Evolutionary conservation across 139 green algal genomes (phyloP), one percentile per base, ranked within the genome.

Genomic region (Tetraselmis striata): DNA sequence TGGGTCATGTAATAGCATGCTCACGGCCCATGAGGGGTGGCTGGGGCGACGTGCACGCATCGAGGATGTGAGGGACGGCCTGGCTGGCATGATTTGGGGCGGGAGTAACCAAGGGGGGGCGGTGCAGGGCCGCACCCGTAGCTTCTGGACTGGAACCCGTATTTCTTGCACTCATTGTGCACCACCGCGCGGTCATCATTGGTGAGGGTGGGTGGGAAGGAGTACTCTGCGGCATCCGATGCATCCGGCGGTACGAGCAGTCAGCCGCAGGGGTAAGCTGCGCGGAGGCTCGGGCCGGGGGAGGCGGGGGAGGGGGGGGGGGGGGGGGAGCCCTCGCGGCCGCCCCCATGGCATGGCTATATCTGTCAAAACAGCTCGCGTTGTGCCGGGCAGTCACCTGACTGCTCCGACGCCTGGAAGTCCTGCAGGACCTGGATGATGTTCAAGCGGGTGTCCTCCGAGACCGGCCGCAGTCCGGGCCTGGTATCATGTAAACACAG

Each of bases 161-260:
- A 90, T 75, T 93, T 93, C 58, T 86, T 89, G 81, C 90, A 93
- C 31, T 93, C 84, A 27, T 76, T 59, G 76, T 96, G 92, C 31
- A 96, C 88, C 74, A 96, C 83, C 0, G 92, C 92, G 11, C 92
- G 86, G 75, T 96, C 91, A 45, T 95, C 87, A 32, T 96, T 96
- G 81, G 74, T 91, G 31, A 96, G 81, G 29, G 75, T 82, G 0
- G 86, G 82, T n/a, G 89, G 86, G 81, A 96, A 96, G 2, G 31
- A 86, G 77, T 89, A 85, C 74, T 93, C 90, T 94, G 90, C 81
- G 85, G 1, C n/a, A n/a, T n/a, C n/a, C n/a, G n/a, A n/a, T 2
- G 74, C 23, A 18, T 18, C 58, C 58, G 58, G 58, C 58, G n/a
- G n/a, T n/a, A n/a, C n/a, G n/a, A n/a, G n/a, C n/a, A n/a, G n/a